A percentile compares a stretch with the other conserved stretches of the same genome.
These are phyloP conservation scores for Colletotrichum tropicale DNA, from an alignment of 2,329 filamentous ascomycete genomes.

Conservation along the genomic window DNA sequence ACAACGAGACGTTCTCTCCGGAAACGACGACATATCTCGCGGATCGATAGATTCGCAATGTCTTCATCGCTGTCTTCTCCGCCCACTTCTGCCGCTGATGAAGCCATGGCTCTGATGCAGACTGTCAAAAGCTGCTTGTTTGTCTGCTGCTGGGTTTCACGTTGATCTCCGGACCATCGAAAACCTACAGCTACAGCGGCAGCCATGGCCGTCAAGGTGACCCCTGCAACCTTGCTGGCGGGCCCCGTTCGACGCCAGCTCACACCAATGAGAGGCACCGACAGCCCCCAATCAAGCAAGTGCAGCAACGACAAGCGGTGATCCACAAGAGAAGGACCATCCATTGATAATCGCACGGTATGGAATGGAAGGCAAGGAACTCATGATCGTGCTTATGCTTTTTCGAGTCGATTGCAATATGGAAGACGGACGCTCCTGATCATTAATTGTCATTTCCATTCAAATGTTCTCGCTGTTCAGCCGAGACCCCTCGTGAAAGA, in stretches of 20 bases:
- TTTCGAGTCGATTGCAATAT: neutral
- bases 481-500: no score
- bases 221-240: neutral
- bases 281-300: neutral
- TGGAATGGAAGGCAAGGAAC: neutral
- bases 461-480: no score
- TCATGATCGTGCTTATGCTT: neutral
- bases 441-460: neutral
- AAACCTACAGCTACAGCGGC: neutral
- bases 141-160: neutral
- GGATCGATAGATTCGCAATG: neutral
- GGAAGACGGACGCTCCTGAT: neutral
- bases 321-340: neutral
- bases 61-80: neutral
- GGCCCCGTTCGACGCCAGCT: neutral
- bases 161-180: neutral
- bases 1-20: neutral
- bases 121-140: neutral
- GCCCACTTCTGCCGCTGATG: neutral
- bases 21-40: neutral
- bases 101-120: neutral
- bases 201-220: neutral
- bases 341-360: neutral
- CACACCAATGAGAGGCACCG: neutral
- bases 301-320: neutral